Conservation (phyloP, 1,139 yeast genomes). For the Suhomyces bokatorum region DNA sequence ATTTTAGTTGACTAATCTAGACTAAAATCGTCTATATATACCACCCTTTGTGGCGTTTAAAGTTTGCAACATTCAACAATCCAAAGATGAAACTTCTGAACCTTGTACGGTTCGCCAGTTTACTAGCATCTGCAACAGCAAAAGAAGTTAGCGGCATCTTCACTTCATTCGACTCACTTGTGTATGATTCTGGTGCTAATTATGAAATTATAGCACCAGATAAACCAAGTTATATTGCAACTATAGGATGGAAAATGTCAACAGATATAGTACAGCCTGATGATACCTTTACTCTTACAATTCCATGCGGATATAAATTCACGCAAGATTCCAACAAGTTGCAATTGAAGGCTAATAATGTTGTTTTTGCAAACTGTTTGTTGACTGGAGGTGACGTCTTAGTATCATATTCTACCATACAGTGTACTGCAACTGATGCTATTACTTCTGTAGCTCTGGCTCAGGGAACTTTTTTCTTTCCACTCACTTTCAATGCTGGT, state of each 20-base stretch:
- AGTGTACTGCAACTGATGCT: constrained; percentile 24
- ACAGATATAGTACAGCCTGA: constrained; percentile 25
- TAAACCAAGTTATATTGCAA: constrained; percentile 27
- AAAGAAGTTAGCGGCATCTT: constrained; percentile 21
- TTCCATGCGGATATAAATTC: constrained; percentile 36
- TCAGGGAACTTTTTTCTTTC: constrained; percentile 27
- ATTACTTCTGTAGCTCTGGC: constrained; percentile 18
- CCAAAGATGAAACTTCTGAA: not conserved
- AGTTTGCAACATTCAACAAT: too few relatives aligned
- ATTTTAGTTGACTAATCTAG: too few relatives aligned
- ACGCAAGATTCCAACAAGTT: not conserved
- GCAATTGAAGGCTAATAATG: constrained; percentile 17
- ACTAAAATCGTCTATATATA: too few relatives aligned
- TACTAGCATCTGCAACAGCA: not conserved
- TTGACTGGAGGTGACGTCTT: constrained; percentile 25
- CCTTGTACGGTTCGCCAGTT: not conserved
- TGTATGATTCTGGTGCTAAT: not conserved
- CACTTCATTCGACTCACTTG: constrained; percentile 17
- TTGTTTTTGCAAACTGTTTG: constrained; percentile 18
- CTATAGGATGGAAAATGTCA: constrained; percentile 27
- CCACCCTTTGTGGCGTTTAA: too few relatives aligned
- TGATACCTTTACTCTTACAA: constrained; percentile 32
- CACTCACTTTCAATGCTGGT: constrained; percentile 32
- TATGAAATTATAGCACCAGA: constrained; percentile 5
- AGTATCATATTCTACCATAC: constrained; percentile 24